Percentiles rank a stretch among this genome's conserved stretches.
Evolutionary conservation across 768 basidiomycete species (phyloP).

Genomic region (Pulveroboletus sp.): DNA sequence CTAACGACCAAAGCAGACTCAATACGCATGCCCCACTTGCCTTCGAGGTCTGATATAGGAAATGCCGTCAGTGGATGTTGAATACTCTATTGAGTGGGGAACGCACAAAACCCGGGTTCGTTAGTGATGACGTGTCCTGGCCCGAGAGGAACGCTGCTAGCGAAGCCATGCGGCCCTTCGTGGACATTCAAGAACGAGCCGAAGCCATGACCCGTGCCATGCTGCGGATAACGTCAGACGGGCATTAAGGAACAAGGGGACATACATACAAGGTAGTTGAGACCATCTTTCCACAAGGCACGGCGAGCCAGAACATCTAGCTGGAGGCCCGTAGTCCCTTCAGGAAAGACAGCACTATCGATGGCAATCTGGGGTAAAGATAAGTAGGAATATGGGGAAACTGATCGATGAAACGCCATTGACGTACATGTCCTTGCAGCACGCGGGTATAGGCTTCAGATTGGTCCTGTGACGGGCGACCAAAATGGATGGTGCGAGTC

Average conservation of each 20-base stretch:
- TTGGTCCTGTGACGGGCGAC: constrained; percentile 79
- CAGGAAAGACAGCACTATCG: constrained; percentile 85
- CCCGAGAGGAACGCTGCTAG: constrained; percentile 59
- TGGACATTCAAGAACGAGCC: constrained; percentile 84
- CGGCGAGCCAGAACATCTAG: constrained; percentile 88
- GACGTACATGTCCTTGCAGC: constrained; percentile 88
- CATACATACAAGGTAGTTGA: constrained; percentile 66
- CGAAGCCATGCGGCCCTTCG: constrained; percentile 80
- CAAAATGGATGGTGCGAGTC: constrained; percentile 80
- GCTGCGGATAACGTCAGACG: constrained; percentile 40
- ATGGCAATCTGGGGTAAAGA: constrained; percentile 69
- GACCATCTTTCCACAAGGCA: constrained; percentile 80
- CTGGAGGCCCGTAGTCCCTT: constrained; percentile 78
- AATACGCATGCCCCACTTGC: constrained; percentile 86
- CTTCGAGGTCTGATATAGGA: constrained; percentile 54
- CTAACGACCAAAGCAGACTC: constrained; percentile 82
- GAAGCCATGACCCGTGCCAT: constrained; percentile 90
- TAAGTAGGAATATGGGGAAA: constrained; percentile 9
- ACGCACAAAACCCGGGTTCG: constrained; percentile 89
- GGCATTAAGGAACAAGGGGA: constrained; percentile 5
- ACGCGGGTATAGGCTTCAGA: constrained; percentile 92
- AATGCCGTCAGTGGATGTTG: constrained; percentile 10
- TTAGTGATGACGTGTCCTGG: constrained; percentile 93
- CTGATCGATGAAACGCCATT: constrained; percentile 16
- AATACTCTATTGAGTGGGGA: constrained; percentile 6